A percentile compares a stretch with the other conserved stretches of the same genome.
Conservation (phyloP, 148 eudicot genomes). For the Camellia lanceoleosa region DNA sequence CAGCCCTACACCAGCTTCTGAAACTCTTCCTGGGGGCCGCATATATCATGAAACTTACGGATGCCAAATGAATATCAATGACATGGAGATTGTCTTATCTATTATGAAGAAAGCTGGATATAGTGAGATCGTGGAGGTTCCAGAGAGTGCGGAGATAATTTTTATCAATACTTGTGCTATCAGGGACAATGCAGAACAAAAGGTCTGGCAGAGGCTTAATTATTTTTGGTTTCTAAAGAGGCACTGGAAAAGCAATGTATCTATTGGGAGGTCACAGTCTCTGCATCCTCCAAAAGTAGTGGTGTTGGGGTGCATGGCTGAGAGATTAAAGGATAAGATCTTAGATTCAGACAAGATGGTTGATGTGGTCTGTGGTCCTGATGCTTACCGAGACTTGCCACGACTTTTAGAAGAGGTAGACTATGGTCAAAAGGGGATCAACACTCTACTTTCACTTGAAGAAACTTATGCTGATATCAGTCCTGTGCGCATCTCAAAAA, state of each 20-base stretch:
- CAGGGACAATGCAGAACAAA: conserved; percentile 96
- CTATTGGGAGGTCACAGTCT: conserved; percentile 75
- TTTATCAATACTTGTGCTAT: conserved; percentile 97
- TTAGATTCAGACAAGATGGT: conserved; percentile 99
- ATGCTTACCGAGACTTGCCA: conserved; percentile 95
- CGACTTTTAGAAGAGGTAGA: conserved; percentile 87
- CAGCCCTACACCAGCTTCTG: conserved; percentile 43
- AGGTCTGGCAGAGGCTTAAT: conserved; percentile 96
- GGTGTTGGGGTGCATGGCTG: conserved; percentile 98
- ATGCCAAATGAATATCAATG: conserved; percentile 96
- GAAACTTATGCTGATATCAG: conserved; percentile 97
- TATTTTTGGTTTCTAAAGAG: conserved; percentile 98
- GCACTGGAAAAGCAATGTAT: conserved; percentile 88
- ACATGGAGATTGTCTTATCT: conserved; percentile 97
- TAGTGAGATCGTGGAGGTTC: conserved; percentile 60
- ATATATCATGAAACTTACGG: conserved; percentile 99
- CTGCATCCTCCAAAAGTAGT: conserved; percentile 93
- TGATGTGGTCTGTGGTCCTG: conserved; percentile 99
- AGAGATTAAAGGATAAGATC: conserved; percentile 93
- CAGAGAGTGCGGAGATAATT: conserved; percentile 94
- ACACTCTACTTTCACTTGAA: conserved; percentile 94
- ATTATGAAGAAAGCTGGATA: conserved; percentile 96
- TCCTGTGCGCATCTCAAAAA: conserved; percentile 86
- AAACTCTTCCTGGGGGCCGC: conserved; percentile 64
- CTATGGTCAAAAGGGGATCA: conserved; percentile 96